Conservation (phyloP, 306 rosid genomes). For the Echinosophora koreensis region DNA sequence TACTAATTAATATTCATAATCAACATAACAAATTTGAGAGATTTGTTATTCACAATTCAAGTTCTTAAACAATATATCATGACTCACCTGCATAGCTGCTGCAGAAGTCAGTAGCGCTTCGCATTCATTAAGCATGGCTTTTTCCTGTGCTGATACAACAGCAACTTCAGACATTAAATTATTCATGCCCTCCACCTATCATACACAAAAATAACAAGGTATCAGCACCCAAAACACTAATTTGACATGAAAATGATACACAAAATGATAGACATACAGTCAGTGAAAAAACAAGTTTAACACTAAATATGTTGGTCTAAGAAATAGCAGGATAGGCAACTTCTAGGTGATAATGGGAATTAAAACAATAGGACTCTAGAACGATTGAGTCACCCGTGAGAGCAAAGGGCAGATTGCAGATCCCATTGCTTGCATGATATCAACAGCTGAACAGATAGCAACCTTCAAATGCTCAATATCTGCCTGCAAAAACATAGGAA, state of each 20-base stretch:
- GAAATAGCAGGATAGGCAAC: constrained; percentile 34
- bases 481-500: constrained; percentile 61
- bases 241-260: constrained; percentile 1
- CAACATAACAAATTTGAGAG: constrained; percentile 17
- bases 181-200: constrained; percentile 78
- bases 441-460: constrained; percentile 91
- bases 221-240: constrained; percentile 34
- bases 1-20: constrained; percentile 2
- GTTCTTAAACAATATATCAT: constrained; percentile 31
- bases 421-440: constrained; percentile 90
- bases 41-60: constrained; percentile 20
- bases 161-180: constrained; percentile 85
- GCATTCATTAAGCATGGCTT: constrained; percentile 88
- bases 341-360: constrained; percentile 16
- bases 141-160: constrained; percentile 77
- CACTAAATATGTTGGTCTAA: constrained; percentile 3
- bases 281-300: neutral
- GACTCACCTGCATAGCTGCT: constrained; percentile 81
- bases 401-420: constrained; percentile 79
- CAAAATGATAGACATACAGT: neutral
- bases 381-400: constrained; percentile 68
- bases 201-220: constrained; percentile 37
- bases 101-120: constrained; percentile 74
- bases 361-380: constrained; percentile 36
- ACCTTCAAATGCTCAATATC: constrained; percentile 83